Base-by-base conservation (phyloP, 1,284 basidiomycete species). In the Polyporus tsugae region DNA sequence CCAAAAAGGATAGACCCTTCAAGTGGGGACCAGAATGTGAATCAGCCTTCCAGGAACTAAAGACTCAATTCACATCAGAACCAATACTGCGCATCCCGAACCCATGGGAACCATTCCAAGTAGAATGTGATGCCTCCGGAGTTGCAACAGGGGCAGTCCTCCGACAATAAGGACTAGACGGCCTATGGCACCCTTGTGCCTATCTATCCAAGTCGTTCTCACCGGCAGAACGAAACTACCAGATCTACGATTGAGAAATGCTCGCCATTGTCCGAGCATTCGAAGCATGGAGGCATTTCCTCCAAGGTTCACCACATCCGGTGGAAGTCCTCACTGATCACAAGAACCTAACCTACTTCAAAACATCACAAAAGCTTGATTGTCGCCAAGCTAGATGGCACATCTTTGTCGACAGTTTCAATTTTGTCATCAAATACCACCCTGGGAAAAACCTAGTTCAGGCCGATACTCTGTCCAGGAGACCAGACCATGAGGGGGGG, bases 241-340 rank as follows among this genome's bases (percentile, higher is more conserved):
- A 81, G n/a, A 82, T 84, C 42, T 80, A 85, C 71, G 82, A 89
- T 71, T 78, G 81, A 64, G 85, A 89, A 76, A 63, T 88, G 17
- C 53, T 86, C 0, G 80, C 81, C 0, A 80, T 85, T 25, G 78
- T 83, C 6, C 15, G 68, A n/a, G 70, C 77, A 0, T 67, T 83
- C 15, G 71, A 78, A 15, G 67, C 74, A 49, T 84, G 80, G 81
- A 62, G 75, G 11, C 77, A 78, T 33, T 76, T 75, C 36, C 70
- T 80, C 0, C 65, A 73, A 60, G 79, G 77, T 33, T 39, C 62
- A 41, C 46, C 35, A 41, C 46, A 53, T 39, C 49, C 33, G 6
- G 19, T 55, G 1, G 52, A 63, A 41, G 69, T 73, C 9, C 73
- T 74, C 63, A 79, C 81, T 0, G 82, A 87, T 70, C 84, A 87